Evolutionary conservation across 345 rosid species (phyloP).

Genomic region (Odontarrhena argentea): DNA sequence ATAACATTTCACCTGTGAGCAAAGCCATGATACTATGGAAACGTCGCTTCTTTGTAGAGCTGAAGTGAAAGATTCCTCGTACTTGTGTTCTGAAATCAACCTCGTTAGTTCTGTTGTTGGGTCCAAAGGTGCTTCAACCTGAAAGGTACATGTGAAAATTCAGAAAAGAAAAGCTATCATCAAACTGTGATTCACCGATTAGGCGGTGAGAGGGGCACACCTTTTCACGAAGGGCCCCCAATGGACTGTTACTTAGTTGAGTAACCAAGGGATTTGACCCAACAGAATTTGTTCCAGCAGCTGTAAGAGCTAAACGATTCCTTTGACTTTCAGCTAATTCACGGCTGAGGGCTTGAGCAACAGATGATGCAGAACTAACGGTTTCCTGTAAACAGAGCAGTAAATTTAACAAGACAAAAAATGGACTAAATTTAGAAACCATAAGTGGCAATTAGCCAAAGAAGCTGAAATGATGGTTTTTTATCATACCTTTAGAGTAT

Average conservation of each 20-base stretch:
- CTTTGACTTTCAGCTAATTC: conserved; percentile 81
- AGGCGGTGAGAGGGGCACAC: conserved; percentile 36
- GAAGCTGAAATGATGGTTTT: conserved; percentile 17
- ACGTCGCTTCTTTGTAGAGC: conserved; percentile 87
- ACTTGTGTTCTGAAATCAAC: conserved; percentile 68
- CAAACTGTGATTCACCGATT: too few relatives aligned
- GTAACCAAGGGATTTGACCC: conserved; percentile 53
- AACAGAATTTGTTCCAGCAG: conserved; percentile 64
- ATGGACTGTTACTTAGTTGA: conserved; percentile 68
- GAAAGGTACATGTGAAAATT: background rate
- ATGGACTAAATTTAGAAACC: background rate
- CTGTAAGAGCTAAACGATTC: conserved; percentile 68
- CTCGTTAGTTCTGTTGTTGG: conserved; percentile 70
- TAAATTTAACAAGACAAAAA: background rate
- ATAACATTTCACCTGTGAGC: conserved; percentile 60
- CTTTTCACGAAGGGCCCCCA: conserved; percentile 64
- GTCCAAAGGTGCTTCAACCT: conserved; percentile 72
- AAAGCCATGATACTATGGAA: conserved; percentile 83
- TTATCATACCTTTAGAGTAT: conserved; percentile 65
- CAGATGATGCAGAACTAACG: conserved; percentile 67
- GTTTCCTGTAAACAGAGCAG: conserved; percentile 61
- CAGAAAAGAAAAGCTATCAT: background rate
- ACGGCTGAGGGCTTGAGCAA: conserved; percentile 66
- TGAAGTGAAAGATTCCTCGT: conserved; percentile 72
- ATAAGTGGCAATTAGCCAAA: too few relatives aligned